phyloP scores from a whole-genome alignment of 768 basidiomycete genomes.

The Mycena chlorophos region DNA sequence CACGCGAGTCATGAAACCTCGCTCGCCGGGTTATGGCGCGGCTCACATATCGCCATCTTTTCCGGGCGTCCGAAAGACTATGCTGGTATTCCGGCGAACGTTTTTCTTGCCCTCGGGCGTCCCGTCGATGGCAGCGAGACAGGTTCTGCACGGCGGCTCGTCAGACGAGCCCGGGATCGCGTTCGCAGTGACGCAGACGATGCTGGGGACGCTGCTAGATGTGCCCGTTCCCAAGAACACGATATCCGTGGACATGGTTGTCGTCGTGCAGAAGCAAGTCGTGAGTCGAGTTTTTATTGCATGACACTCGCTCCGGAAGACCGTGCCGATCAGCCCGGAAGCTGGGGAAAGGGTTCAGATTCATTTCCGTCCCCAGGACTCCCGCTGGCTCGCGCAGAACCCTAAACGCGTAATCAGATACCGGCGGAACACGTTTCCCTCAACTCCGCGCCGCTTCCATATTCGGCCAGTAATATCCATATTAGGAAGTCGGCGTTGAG shows the following conservation, averaged over 20 bases:
- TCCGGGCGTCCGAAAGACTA: constrained; percentile 52
- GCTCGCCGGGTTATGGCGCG: background rate
- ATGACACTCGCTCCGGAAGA: too few relatives aligned
- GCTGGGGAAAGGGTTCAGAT: too few relatives aligned
- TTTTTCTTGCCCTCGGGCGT: constrained; percentile 78
- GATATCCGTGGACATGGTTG: background rate
- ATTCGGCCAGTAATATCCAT: too few relatives aligned
- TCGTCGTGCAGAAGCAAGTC: background rate
- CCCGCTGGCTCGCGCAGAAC: too few relatives aligned
- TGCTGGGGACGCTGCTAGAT: constrained; percentile 16
- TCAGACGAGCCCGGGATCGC: constrained; percentile 35
- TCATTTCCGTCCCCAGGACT: too few relatives aligned
- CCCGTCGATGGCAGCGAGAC: constrained; percentile 56
- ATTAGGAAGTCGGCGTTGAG: too few relatives aligned
- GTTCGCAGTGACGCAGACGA: constrained; percentile 70
- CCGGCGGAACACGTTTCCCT: too few relatives aligned
- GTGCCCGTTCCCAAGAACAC: constrained; percentile 15
- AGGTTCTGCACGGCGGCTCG: constrained; percentile 54
- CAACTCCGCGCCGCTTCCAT: too few relatives aligned
- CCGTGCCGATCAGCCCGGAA: too few relatives aligned
- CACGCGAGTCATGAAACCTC: constrained; percentile 28
- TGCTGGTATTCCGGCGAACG: constrained; percentile 80
- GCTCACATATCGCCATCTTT: constrained; percentile 53
- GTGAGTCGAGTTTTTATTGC: too few relatives aligned
- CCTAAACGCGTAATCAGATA: too few relatives aligned